Conservation (phyloP, 2,329 filamentous ascomycete genomes). For the Aspergillus melleus region DNA sequence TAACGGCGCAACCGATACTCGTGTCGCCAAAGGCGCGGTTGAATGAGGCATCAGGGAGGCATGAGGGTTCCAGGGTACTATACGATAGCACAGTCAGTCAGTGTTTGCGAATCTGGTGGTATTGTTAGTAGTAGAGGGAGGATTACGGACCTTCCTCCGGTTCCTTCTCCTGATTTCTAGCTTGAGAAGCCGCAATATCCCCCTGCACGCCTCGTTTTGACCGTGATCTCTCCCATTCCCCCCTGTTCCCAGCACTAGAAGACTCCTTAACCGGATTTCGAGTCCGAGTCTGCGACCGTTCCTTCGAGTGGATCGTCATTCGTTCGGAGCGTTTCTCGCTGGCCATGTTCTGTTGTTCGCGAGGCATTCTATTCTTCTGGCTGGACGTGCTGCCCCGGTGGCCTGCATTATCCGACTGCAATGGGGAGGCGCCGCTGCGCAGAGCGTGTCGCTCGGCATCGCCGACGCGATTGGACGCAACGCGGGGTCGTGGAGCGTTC, state of each 20-base stretch:
- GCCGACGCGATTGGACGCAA: slow-evolving; percentile 40
- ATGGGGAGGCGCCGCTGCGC: slow-evolving; percentile 32
- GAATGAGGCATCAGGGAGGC: slow-evolving; percentile 71
- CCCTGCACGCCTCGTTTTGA: slow-evolving; percentile 27
- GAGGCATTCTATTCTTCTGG: slow-evolving; percentile 32
- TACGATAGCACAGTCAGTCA: slow-evolving; percentile 16
- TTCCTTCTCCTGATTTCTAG: slow-evolving; percentile 36
- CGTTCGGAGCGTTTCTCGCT: slow-evolving; percentile 44
- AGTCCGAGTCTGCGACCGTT: slow-evolving; percentile 60
- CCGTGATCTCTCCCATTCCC: slow-evolving; percentile 36
- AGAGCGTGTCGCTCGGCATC: slow-evolving; percentile 31
- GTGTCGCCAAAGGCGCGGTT: slow-evolving; percentile 69
- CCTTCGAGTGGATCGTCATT: slow-evolving; percentile 59
- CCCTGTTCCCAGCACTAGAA: slow-evolving; percentile 30
- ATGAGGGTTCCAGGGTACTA: slow-evolving; percentile 72
- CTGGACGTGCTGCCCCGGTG: slow-evolving; percentile 32
- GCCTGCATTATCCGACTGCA: slow-evolving; percentile 32
- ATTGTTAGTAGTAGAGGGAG: not conserved
- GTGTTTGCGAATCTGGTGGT: slow-evolving; percentile 1
- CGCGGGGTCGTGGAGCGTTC: slow-evolving; percentile 41
- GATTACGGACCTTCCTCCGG: slow-evolving; percentile 29
- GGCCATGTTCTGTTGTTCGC: slow-evolving; percentile 33
- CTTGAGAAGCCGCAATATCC: slow-evolving; percentile 26
- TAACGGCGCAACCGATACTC: slow-evolving; percentile 62
- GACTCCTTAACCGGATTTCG: slow-evolving; percentile 57